These are phyloP conservation scores for Sphaerostilbella broomeana DNA, from an alignment of 2,329 filamentous ascomycete genomes.

Conservation along the genomic window DNA sequence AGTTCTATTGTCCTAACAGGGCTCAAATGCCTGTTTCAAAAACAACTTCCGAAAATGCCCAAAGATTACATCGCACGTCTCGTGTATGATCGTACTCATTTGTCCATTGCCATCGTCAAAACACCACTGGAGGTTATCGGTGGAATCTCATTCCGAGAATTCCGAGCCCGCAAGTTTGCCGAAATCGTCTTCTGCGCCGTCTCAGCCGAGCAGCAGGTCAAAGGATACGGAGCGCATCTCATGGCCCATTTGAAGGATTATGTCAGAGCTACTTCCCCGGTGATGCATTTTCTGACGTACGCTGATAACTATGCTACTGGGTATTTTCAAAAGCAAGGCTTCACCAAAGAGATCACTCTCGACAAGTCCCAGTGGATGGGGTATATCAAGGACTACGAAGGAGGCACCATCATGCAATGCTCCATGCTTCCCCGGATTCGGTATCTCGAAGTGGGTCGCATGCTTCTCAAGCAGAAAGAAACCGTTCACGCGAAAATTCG, in stretches of 20 bases:
- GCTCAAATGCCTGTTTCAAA: constrained; percentile 96
- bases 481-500: constrained; percentile 91
- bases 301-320: constrained; percentile 98
- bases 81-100: constrained; percentile 92
- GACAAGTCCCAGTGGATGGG: constrained; percentile 94
- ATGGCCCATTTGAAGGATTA: constrained; percentile 99
- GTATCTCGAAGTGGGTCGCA: constrained; percentile 85
- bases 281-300: constrained; percentile 98
- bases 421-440: constrained; percentile 92
- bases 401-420: constrained; percentile 98
- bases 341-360: constrained; percentile 96
- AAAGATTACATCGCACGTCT: constrained; percentile 98
- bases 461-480: constrained; percentile 97
- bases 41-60: constrained; percentile 97
- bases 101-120: constrained; percentile 96
- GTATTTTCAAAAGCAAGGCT: constrained; percentile 98
- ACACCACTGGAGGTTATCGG: constrained; percentile 93
- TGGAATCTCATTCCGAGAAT: constrained; percentile 93
- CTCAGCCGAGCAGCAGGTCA: constrained; percentile 95
- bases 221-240: constrained; percentile 93
- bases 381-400: constrained; percentile 99
- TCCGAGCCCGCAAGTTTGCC: constrained; percentile 85
- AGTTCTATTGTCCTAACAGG: constrained; percentile 92
- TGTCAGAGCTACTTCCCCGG: constrained; percentile 89
- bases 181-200: constrained; percentile 99